A percentile compares a stretch with the other conserved stretches of the same genome.
Conservation (phyloP, 768 basidiomycete species). For the Boletales sp. region DNA sequence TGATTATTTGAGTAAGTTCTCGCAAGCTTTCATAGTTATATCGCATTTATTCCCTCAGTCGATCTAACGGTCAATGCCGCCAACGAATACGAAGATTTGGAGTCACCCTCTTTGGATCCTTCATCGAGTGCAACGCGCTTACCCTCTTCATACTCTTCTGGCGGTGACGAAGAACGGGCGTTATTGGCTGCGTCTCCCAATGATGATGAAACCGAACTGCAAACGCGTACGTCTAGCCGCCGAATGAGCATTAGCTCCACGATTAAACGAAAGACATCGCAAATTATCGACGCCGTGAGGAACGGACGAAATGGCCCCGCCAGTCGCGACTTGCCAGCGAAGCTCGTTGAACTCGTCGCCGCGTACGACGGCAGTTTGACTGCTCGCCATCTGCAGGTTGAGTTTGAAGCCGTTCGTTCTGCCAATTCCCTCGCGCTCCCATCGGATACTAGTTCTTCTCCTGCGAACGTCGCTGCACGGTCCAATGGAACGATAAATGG, state of each 20-base stretch:
- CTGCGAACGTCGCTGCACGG: slow-evolving; percentile 5
- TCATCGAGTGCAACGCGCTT: slow-evolving; percentile 22
- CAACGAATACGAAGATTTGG: slow-evolving; percentile 30
- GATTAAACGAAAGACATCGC: slow-evolving; percentile 71
- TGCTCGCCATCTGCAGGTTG: slow-evolving; percentile 55
- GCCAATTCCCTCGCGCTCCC: slow-evolving; percentile 3
- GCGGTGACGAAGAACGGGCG: slow-evolving; percentile 69
- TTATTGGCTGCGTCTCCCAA: slow-evolving; percentile 37
- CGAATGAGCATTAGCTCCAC: slow-evolving; percentile 46
- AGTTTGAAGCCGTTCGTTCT: slow-evolving; percentile 48
- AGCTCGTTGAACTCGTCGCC: slow-evolving; percentile 68
- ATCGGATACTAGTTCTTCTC: not conserved
- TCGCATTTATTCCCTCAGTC: slow-evolving; percentile 38
- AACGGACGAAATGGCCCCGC: slow-evolving; percentile 29
- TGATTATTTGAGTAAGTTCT: slow-evolving; percentile 82
- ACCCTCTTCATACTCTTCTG: slow-evolving; percentile 41
- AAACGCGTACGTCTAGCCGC: slow-evolving; percentile 36
- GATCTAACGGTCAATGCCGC: slow-evolving; percentile 67
- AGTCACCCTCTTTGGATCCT: slow-evolving; percentile 35
- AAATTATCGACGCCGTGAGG: slow-evolving; percentile 58
- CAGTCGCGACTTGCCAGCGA: slow-evolving; percentile 43
- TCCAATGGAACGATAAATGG: slow-evolving; percentile 26
- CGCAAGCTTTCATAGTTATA: slow-evolving; percentile 36
- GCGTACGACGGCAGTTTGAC: slow-evolving; percentile 68
- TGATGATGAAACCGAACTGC: slow-evolving; percentile 50